Evolutionary conservation across 495 filamentous ascomycete species (phyloP), one percentile per base, ranked within the genome.

Genomic region (Aspergillus cristatus): DNA sequence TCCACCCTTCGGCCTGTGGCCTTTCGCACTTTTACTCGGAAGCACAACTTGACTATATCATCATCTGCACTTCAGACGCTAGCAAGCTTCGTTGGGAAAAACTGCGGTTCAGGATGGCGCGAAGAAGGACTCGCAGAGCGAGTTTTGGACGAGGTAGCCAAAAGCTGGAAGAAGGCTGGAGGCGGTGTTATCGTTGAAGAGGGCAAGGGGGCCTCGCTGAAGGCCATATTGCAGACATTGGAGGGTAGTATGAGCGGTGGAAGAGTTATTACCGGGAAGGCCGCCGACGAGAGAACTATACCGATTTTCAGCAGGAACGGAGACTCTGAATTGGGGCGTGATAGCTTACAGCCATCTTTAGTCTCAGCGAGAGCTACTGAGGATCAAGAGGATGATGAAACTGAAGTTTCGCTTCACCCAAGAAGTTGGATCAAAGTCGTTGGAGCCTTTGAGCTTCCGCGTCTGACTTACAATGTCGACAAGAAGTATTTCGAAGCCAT

Each of bases 21-120:
- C 28, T 97, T 98, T 56, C 82, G 91, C 28, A 90, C 86, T 0
- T 93, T 98, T 47, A 98, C 91, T 6, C 94, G 95, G 63, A 98
- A 98, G 51, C 86, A 98, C 60, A 90, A 89, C 55, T 70, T 98
- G 26, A 97, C 88, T 0, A 79, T 98, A 28, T 94, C 86, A 3
- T 90, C 90, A 0, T 74, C 87, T 7, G 85, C 91, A 0, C 70
- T 98, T 1, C 77, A 87, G 56, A 75, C 80, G 7, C 68, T 98
- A 15, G 88, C 93, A 10, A 71, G 74, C 0, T 97, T 97, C 52
- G 82, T 97, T 26, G 91, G 91, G 10, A 82, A 81, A 35, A 81
- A 94, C 56, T 98, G 91, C 54, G 91, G 91, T 32, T 83, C 87
- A 26, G 88, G 81, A 78, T 98, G 91, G 91, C 75, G 91, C 45